Evolutionary conservation across 2,329 filamentous ascomycete species (phyloP), one percentile per base, ranked within the genome.

Genomic region (Aspergillus quadricinctus): DNA sequence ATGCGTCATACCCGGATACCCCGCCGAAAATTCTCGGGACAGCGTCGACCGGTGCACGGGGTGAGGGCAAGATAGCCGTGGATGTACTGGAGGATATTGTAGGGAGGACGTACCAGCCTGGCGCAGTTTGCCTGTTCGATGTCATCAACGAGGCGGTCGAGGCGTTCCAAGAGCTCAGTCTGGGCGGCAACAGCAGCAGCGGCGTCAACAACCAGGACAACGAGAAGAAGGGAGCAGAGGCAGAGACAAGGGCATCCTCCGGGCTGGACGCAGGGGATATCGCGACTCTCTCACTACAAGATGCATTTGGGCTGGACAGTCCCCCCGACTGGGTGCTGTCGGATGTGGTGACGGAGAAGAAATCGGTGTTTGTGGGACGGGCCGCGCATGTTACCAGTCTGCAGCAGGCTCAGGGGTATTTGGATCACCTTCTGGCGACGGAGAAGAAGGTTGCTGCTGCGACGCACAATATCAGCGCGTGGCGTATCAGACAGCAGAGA

Each of bases 391-490:
- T 96, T 1, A 77, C 80, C 0, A 89, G 87, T 3, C 83, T 89
- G 0, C 77, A 81, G 0, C 83, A 94, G 72, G 93, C 92, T 2
- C 83, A 85, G 56, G 74, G 77, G 2, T 92, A 84, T 67, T 76
- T 97, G 1, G 80, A 84, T 46, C 87, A 95, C 71, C 81, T 99
- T 1, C 80, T 97, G 7, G 82, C 87, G 4, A 89, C 86, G 8
- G 92, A 97, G 74, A 92, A 89, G 75, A 91, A 89, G 64, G 87
- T 91, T 37, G 87, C 91, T n/a, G 79, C 82, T 49, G 94, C 94
- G 4, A 92, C 93, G 58, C 94, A 99, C 73, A 97, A 97, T 72
- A 97, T 99, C 69, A 92, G 88, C 21, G 93, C 93, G 1, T 97
- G 92, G 90, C 84, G 94, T 10, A 92, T 97, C 54, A 84, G 83